Evolutionary conservation across 495 filamentous ascomycete genomes (phyloP), one percentile per base, ranked within the genome.

Genomic region (Antarctomyces pellizariae): DNA sequence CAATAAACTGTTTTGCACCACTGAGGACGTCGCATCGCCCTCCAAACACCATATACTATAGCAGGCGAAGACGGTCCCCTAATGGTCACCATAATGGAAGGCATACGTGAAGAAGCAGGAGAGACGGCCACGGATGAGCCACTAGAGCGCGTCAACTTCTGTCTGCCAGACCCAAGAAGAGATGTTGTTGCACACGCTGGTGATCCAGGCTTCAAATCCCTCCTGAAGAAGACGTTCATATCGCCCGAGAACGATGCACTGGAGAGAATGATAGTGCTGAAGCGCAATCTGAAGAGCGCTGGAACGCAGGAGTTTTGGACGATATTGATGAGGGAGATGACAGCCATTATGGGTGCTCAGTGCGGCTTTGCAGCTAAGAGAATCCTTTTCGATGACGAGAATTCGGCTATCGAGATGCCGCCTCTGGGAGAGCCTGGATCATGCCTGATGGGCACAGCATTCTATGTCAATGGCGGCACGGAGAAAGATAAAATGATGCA

Each of bases 341-440:
- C 71, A 17, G 52, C 49, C 7, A 64, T 79, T 25, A 54, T 56
- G 25, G 61, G 61, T 24, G 58, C 74, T 8, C 74, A 83, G 41
- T 75, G 67, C 49, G 62, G 60, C 2, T 79, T 83, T 34, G 64
- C 78, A 25, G 61, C 67, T 12, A 73, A 74, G 32, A 49, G 67
- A 24, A 62, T 75, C 20, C 53, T 67, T 19, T 53, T 56, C 16
- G 64, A 66, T 30, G 71, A 75, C 20, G 47, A 64, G 36, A 42
- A 52, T 44, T 32, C 52, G 24, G 45, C 59, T 8, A 49, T 67
- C 11, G 62, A 67, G 38, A 66, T 67, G 57, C 63, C 63, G 20
- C 54, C 53, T 4, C 47, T 62, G 25, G 62, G 63, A 16, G 54
- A 60, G 36, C 54, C 52, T 17, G 62, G 63, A 15, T 64, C 67